phyloP scores from a whole-genome alignment of 2,329 filamentous ascomycete genomes.

The Claviceps sorghi region DNA sequence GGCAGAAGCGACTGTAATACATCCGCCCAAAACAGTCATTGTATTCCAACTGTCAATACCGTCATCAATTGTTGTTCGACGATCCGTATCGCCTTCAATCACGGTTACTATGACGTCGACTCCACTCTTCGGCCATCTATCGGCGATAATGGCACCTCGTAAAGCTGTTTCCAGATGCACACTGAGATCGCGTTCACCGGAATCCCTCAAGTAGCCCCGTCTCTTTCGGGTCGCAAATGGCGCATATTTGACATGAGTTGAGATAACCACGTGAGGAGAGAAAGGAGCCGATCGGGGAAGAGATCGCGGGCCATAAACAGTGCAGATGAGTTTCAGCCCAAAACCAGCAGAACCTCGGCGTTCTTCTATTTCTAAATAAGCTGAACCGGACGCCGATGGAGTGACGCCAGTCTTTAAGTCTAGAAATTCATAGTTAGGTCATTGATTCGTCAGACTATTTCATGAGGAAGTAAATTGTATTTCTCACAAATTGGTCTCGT shows the following conservation, averaged over 20 bases:
- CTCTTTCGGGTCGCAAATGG: constrained; percentile 78
- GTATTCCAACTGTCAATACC: constrained; percentile 62
- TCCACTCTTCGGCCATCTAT: constrained; percentile 95
- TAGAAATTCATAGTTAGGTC: constrained; percentile 20
- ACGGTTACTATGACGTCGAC: constrained; percentile 92
- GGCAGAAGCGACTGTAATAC: constrained; percentile 84
- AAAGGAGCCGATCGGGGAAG: constrained; percentile 82
- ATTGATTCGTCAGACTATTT: not conserved
- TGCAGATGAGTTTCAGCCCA: constrained; percentile 81
- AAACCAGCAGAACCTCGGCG: constrained; percentile 34
- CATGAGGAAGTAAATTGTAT: not conserved
- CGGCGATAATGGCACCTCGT: constrained; percentile 76
- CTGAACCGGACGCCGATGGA: constrained; percentile 84
- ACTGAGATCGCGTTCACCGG: constrained; percentile 74
- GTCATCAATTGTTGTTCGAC: constrained; percentile 29
- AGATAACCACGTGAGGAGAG: constrained; percentile 80
- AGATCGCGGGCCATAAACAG: constrained; percentile 83
- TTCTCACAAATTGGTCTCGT: constrained; percentile 44
- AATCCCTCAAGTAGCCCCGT: constrained; percentile 73
- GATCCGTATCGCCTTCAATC: constrained; percentile 82
- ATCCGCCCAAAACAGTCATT: constrained; percentile 84
- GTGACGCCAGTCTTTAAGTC: constrained; percentile 85
- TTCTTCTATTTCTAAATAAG: constrained; percentile 59
- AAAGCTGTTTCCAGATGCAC: constrained; percentile 85
- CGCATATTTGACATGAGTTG: constrained; percentile 90